Percentiles rank a stretch among this genome's conserved stretches.
These are phyloP conservation scores for Bassia scoparia DNA, from an alignment of 148 eudicot genomes.

Conservation along the genomic window DNA sequence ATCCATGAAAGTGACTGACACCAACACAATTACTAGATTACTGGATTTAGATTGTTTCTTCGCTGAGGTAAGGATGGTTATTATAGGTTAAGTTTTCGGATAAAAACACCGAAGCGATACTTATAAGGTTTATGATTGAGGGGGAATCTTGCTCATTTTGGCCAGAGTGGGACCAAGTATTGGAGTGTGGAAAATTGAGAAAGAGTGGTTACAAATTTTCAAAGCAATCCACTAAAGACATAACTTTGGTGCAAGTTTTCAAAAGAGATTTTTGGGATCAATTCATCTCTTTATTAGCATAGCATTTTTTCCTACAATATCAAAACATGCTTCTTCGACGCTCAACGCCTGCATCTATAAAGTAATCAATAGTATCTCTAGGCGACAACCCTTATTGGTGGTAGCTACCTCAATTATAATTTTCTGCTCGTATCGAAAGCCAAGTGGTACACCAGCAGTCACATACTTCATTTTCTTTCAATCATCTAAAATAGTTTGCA, in stretches of 20 bases:
- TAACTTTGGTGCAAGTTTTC: conserved; percentile 25
- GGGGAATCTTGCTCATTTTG: conserved; percentile 18
- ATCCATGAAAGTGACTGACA: conserved; percentile 2
- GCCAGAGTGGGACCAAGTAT: conserved; percentile 17
- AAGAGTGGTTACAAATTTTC: conserved; percentile 8
- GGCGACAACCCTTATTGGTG: not conserved
- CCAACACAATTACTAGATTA: not conserved
- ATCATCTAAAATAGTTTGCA: not conserved
- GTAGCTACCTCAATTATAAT: not conserved
- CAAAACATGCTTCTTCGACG: not conserved
- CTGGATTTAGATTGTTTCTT: not conserved
- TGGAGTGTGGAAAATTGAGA: conserved; percentile 21
- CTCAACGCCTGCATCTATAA: not conserved
- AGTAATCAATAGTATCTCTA: not conserved
- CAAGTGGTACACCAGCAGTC: not conserved
- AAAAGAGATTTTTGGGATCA: conserved; percentile 31
- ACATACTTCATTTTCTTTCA: not conserved
- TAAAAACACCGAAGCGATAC: not conserved
- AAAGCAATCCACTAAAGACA: conserved; percentile 15
- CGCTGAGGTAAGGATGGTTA: not conserved
- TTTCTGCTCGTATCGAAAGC: not conserved
- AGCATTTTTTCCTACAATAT: not conserved
- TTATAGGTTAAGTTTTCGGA: not conserved
- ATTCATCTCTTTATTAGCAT: conserved; percentile 21
- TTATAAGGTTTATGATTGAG: not conserved